Evolutionary conservation across 768 basidiomycete species (phyloP).

Genomic region (Tulasnella sp.): DNA sequence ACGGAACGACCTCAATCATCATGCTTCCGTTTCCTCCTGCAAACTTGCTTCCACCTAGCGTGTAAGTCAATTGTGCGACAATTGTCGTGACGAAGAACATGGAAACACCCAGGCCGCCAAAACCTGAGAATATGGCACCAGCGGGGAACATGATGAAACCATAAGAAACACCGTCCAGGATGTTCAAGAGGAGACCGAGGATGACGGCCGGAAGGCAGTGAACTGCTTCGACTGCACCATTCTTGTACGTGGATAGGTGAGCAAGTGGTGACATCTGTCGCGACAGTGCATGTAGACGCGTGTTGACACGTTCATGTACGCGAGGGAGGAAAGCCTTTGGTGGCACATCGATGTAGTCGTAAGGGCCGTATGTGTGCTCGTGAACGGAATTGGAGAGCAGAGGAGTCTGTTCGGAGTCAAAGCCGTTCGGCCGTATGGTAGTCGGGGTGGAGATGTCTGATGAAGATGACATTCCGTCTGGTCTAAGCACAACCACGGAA

Average conservation of each 20-base stretch:
- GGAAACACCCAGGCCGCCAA: conserved; percentile 83
- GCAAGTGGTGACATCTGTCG: too few species aligned
- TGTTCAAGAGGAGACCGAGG: conserved; percentile 72
- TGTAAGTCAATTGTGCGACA: conserved; percentile 72
- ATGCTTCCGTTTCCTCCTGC: conserved; percentile 84
- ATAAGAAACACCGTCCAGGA: conserved; percentile 90
- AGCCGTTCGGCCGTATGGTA: too few species aligned
- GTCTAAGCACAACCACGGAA: too few species aligned
- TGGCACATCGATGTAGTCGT: too few species aligned
- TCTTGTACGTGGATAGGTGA: conserved; percentile 1
- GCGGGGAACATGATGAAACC: conserved; percentile 96
- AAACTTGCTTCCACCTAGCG: conserved; percentile 78
- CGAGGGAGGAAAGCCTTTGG: too few species aligned
- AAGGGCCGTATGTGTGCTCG: too few species aligned
- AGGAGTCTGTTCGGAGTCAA: too few species aligned
- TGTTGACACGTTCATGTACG: too few species aligned
- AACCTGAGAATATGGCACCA: conserved; percentile 53
- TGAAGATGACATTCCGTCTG: too few species aligned
- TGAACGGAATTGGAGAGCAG: too few species aligned
- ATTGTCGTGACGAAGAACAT: conserved; percentile 88
- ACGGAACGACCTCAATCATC: conserved; percentile 99
- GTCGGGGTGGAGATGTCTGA: too few species aligned
- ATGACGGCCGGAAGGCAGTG: conserved; percentile 60
- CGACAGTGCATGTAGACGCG: too few species aligned
- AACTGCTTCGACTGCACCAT: not conserved